Evolutionary conservation across 108 stramenopile species (phyloP).

Genomic region (Pseudonitzschia pungens): DNA sequence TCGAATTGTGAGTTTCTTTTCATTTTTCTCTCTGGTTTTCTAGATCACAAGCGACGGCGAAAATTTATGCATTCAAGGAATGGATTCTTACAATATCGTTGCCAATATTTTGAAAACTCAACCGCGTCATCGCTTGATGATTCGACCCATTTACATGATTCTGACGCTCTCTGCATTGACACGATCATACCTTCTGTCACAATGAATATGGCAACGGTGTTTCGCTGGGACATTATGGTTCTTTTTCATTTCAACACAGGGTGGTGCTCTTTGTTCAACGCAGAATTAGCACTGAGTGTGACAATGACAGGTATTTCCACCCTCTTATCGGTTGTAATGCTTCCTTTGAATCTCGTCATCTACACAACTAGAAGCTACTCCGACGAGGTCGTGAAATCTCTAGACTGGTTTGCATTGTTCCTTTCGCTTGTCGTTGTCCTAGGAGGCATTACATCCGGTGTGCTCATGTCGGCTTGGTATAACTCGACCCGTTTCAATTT

Average conservation of each 20-base stretch:
- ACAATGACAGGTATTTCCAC: slow-evolving; percentile 93
- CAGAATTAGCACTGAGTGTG: slow-evolving; percentile 80
- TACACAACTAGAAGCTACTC: slow-evolving; percentile 72
- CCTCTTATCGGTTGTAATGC: slow-evolving; percentile 66
- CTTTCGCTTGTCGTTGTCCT: slow-evolving; percentile 71
- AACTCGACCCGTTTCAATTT: slow-evolving; percentile 51
- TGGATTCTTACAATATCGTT: background rate
- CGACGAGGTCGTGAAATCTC: slow-evolving; percentile 57
- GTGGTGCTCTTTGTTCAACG: slow-evolving; percentile 72
- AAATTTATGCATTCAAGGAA: background rate
- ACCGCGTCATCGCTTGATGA: background rate
- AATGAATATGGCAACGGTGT: background rate
- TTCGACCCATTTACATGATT: background rate
- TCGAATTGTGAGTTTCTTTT: slow-evolving; percentile 56
- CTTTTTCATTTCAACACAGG: slow-evolving; percentile 11
- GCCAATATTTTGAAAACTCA: background rate
- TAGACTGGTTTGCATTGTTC: slow-evolving; percentile 81
- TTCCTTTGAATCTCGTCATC: slow-evolving; percentile 82
- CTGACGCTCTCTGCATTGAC: background rate
- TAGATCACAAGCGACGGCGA: background rate
- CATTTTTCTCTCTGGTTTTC: slow-evolving; percentile 6
- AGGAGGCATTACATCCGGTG: slow-evolving; percentile 69
- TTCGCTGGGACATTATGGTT: background rate
- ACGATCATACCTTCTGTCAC: background rate
- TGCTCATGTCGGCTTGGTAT: slow-evolving; percentile 40